Base-by-base conservation (phyloP, 257 asterid species). In the Solanum pennellii region DNA sequence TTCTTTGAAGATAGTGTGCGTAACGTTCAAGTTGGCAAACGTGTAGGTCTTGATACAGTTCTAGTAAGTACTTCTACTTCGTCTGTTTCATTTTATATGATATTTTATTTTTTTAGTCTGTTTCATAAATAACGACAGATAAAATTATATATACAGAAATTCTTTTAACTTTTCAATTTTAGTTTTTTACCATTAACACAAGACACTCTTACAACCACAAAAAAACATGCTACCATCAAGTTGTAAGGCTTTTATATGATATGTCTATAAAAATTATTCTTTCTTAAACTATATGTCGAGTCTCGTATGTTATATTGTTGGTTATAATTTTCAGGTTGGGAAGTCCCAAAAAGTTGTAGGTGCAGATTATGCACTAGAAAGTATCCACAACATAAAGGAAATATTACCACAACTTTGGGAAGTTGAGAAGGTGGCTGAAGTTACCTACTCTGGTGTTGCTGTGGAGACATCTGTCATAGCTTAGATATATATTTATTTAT, bases 1-100 rank as follows among this genome's bases (percentile, higher is more conserved):
- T 97, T 97, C 93, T 95, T 97, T 65, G 98, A 97, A 91, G 99
- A 97, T 82, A 97, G 99, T 60, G 89, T 93, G 20, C 94, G 98
- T 56, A 97, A 97, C 88, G 91, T 94, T 83, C 96, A 92, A 84
- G 91, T 98, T 11, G 99, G 98, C 75, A 97, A 97, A 87, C 94
- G 92, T 4, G 88, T 95, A 12, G 99, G 99, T 12, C 94, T 97
- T 41, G 88, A 95, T 73, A 95, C 98, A 2, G 98, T 97, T 4
- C 91, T 95, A 93, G 99, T 94, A 91, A 89, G 92, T 86, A 39
- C 29, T 82, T 9, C 8, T 20, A 52, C 12, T 41, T 27, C 3
- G 1, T 6, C 21, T 14, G 5, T 31, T 52, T 33, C 6, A 74
- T 39, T 37, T 74, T 21, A 39, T 74, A 21, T 3, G 20, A 74